phyloP scores from a whole-genome alignment of 129 eudicot genomes.

The Pseudognaphalium luteoalbum region DNA sequence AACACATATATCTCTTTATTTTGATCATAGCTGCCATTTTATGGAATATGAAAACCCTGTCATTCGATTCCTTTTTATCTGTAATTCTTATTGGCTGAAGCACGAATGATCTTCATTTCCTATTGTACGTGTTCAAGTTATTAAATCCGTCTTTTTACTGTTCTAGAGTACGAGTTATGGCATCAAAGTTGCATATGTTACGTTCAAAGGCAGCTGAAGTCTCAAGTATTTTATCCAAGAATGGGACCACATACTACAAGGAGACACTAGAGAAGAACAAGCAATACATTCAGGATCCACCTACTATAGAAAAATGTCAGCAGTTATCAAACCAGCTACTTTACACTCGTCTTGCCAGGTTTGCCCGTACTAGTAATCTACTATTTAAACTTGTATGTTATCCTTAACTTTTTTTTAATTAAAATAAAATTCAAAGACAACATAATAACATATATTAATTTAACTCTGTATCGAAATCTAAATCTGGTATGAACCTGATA shows the following conservation, averaged over 20 bases:
- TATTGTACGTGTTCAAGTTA: background rate
- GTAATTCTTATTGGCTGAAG: background rate
- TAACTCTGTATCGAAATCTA: background rate
- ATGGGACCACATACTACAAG: constrained; percentile 27
- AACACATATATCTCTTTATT: background rate
- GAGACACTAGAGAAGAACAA: constrained; percentile 33
- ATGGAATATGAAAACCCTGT: background rate
- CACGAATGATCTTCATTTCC: background rate
- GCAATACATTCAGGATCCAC: constrained; percentile 38
- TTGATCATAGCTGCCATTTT: background rate
- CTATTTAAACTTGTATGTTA: background rate
- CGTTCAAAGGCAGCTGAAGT: constrained; percentile 30
- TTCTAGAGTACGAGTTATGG: constrained; percentile 20
- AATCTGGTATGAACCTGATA: background rate
- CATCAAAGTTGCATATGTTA: constrained; percentile 30
- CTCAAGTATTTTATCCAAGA: constrained; percentile 31
- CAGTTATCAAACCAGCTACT: constrained; percentile 34
- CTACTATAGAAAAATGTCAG: constrained; percentile 36
- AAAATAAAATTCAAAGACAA: background rate
- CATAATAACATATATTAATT: background rate
- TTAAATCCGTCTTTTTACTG: background rate
- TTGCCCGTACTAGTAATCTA: background rate
- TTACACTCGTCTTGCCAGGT: constrained; percentile 44
- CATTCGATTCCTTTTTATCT: background rate
- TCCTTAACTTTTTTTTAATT: background rate